A percentile compares a stretch with the other conserved stretches of the same genome.
Conservation (phyloP, 108 stramenopile species). For the Skeletonema grethae region DNA sequence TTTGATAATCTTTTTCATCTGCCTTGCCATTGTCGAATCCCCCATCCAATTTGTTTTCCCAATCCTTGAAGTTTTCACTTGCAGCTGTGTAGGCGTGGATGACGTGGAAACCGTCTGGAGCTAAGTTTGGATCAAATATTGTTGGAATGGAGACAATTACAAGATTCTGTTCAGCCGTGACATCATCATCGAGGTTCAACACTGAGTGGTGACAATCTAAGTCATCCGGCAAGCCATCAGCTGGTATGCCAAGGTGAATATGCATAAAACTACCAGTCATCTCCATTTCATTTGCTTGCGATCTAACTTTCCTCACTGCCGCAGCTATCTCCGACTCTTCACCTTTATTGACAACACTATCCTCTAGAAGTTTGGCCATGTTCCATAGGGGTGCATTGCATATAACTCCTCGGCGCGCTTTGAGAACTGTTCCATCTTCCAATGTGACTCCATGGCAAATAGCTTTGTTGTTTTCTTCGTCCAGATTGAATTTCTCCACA, state of each 20-base stretch:
- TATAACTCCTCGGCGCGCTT: slow-evolving; percentile 75
- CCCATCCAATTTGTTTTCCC: slow-evolving; percentile 59
- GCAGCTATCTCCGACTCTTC: slow-evolving; percentile 13
- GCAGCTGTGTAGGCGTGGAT: slow-evolving; percentile 91
- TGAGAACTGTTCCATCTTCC: slow-evolving; percentile 59
- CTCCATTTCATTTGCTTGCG: slow-evolving; percentile 64
- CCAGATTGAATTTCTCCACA: slow-evolving; percentile 61
- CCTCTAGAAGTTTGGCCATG: slow-evolving; percentile 68
- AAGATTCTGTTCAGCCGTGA: slow-evolving; percentile 84
- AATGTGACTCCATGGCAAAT: slow-evolving; percentile 70
- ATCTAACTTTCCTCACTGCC: slow-evolving; percentile 50
- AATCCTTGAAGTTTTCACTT: slow-evolving; percentile 76
- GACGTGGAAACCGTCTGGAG: slow-evolving; percentile 88
- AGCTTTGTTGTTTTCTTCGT: slow-evolving; percentile 56
- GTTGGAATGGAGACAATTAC: slow-evolving; percentile 87
- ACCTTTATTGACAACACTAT: slow-evolving; percentile 43
- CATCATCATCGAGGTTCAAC: slow-evolving; percentile 60
- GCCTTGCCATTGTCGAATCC: slow-evolving; percentile 59
- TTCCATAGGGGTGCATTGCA: slow-evolving; percentile 89
- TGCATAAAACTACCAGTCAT: slow-evolving; percentile 91
- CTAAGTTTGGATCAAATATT: slow-evolving; percentile 81
- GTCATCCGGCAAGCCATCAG: slow-evolving; percentile 64
- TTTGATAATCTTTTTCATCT: slow-evolving; percentile 58
- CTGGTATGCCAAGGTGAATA: slow-evolving; percentile 85
- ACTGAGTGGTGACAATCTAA: slow-evolving; percentile 90